Conservation (phyloP, 2,329 filamentous ascomycete species). For the Aspergillus sp. region DNA sequence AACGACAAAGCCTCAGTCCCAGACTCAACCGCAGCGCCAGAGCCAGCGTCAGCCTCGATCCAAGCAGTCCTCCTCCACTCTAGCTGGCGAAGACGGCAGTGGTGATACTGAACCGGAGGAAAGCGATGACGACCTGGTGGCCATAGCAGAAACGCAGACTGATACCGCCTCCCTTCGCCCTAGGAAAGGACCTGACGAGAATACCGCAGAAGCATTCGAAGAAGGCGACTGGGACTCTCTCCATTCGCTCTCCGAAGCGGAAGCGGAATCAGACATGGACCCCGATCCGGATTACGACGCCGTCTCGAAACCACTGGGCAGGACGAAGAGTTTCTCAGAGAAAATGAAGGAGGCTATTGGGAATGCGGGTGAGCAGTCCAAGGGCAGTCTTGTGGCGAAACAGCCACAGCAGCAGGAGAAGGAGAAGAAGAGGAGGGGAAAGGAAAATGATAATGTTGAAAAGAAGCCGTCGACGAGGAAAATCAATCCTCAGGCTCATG, state of each 20-base stretch:
- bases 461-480: slow-evolving; percentile 34
- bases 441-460: slow-evolving; percentile 24
- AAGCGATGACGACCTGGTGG: slow-evolving; percentile 30
- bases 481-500: slow-evolving; percentile 48
- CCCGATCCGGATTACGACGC: slow-evolving; percentile 32
- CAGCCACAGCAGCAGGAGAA: slow-evolving; percentile 1
- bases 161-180: slow-evolving; percentile 8
- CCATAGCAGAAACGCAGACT: slow-evolving; percentile 31
- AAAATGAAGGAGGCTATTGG: slow-evolving; percentile 39
- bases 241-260: slow-evolving; percentile 30
- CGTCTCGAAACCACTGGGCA: slow-evolving; percentile 17
- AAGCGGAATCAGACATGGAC: slow-evolving; percentile 20
- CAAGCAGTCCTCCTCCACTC: neutral
- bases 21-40: neutral
- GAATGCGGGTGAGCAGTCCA: slow-evolving; percentile 15
- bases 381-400: neutral
- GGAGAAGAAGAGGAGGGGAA: slow-evolving; percentile 15
- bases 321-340: slow-evolving; percentile 36
- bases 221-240: slow-evolving; percentile 22
- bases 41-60: slow-evolving; percentile 7
- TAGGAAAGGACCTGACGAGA: neutral
- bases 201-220: neutral
- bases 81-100: slow-evolving; percentile 9
- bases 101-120: slow-evolving; percentile 17
- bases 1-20: slow-evolving; percentile 5